Evolutionary conservation across 1,284 basidiomycete genomes (phyloP).

Genomic region (Hemileia vastatrix): DNA sequence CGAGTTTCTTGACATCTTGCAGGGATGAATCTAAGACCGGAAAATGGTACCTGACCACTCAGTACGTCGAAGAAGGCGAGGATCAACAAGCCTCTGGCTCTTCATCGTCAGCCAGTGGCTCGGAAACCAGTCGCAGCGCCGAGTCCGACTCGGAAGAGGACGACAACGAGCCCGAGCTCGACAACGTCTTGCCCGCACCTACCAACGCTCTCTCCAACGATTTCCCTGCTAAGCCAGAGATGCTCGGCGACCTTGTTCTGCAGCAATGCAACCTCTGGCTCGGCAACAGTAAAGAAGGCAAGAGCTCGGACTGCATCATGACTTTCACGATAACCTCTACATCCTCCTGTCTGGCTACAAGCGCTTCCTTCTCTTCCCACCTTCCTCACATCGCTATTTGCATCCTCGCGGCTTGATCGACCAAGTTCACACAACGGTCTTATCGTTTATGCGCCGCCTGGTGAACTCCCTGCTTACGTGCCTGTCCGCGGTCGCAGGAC

Average conservation of each 20-base stretch:
- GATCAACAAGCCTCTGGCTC: not conserved
- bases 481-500: slow-evolving; percentile 20
- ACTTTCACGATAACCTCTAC: slow-evolving; percentile 44
- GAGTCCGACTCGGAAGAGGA: slow-evolving; percentile 22
- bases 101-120: not conserved
- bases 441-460: slow-evolving; percentile 34
- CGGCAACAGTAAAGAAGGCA: slow-evolving; percentile 32
- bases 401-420: slow-evolving; percentile 33
- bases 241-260: slow-evolving; percentile 38
- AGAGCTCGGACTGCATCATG: slow-evolving; percentile 40
- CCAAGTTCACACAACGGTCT: slow-evolving; percentile 35
- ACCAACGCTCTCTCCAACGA: slow-evolving; percentile 34
- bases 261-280: slow-evolving; percentile 44
- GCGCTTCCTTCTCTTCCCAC: slow-evolving; percentile 41
- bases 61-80: slow-evolving; percentile 32
- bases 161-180: slow-evolving; percentile 24
- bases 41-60: slow-evolving; percentile 42
- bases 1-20: slow-evolving; percentile 34
- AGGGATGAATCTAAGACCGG: slow-evolving; percentile 25
- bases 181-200: slow-evolving; percentile 36
- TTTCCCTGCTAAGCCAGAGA: slow-evolving; percentile 35
- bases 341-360: slow-evolving; percentile 40
- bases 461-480: slow-evolving; percentile 25
- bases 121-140: not conserved
- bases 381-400: slow-evolving; percentile 32